phyloP scores from a whole-genome alignment of 441 rosid genomes.

The Gossypium gossypioides region DNA sequence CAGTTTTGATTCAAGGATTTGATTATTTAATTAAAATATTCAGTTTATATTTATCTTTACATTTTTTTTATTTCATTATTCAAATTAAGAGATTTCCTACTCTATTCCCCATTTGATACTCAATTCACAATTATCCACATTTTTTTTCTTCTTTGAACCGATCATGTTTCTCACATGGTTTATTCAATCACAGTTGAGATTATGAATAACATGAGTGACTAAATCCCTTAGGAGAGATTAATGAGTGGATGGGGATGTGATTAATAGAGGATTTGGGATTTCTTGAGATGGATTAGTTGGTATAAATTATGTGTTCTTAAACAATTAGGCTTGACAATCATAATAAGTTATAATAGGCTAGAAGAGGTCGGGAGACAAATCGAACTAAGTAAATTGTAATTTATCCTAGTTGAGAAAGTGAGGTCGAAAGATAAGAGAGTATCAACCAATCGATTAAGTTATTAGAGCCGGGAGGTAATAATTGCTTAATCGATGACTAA shows the following conservation, averaged over 20 bases:
- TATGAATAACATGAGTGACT: background rate
- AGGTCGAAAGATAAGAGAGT: background rate
- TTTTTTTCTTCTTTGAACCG: background rate
- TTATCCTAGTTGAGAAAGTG: background rate
- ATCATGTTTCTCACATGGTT: background rate
- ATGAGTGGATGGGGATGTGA: background rate
- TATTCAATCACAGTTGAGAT: background rate
- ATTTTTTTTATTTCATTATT: background rate
- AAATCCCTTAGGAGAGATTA: background rate
- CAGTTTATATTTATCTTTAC: too few species aligned
- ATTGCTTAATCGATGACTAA: background rate
- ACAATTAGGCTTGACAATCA: background rate
- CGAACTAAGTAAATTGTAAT: background rate
- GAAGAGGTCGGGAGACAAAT: background rate
- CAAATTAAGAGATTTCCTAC: background rate
- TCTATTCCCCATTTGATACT: background rate
- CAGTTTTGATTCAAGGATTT: background rate
- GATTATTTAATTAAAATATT: too few species aligned
- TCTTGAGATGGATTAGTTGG: background rate
- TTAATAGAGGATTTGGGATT: too few species aligned
- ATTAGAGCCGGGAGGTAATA: background rate
- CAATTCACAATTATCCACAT: background rate
- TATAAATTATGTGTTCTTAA: background rate
- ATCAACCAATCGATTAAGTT: background rate
- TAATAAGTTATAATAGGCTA: background rate